Percentiles rank a stretch among this genome's conserved stretches.
These are phyloP conservation scores for Aureobasidium vineae DNA, from an alignment of 2,329 filamentous ascomycete species.

Conservation along the genomic window DNA sequence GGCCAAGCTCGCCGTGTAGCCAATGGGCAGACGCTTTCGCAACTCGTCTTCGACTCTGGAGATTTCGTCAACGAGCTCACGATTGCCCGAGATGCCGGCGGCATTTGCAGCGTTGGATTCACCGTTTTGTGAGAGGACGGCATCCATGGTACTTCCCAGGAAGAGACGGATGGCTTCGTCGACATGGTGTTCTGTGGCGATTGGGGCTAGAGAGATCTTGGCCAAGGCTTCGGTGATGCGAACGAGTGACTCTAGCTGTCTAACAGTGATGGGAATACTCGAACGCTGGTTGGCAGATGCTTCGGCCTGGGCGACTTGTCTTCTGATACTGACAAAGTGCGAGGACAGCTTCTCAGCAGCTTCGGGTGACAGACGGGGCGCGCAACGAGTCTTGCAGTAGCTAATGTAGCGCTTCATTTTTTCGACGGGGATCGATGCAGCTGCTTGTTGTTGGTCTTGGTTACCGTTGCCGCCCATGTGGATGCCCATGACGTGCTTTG, in stretches of 20 bases:
- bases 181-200: conserved; percentile 88
- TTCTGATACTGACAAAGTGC: conserved; percentile 93
- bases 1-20: conserved; percentile 88
- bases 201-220: conserved; percentile 79
- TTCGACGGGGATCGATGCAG: conserved; percentile 88
- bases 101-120: conserved; percentile 62
- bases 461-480: conserved; percentile 91
- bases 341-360: conserved; percentile 95
- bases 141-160: conserved; percentile 96
- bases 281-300: conserved; percentile 85
- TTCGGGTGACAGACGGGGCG: conserved; percentile 83
- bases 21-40: conserved; percentile 78
- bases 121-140: conserved; percentile 56
- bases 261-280: conserved; percentile 94
- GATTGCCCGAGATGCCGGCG: conserved; percentile 70
- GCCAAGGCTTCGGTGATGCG: conserved; percentile 95
- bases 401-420: conserved; percentile 98
- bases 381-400: conserved; percentile 95
- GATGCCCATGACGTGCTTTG: conserved; percentile 94
- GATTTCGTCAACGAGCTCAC: conserved; percentile 88
- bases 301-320: conserved; percentile 89
- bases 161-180: conserved; percentile 97
- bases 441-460: conserved; percentile 73
- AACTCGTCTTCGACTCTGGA: conserved; percentile 85
- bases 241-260: conserved; percentile 94